A percentile compares a stretch with the other conserved stretches of the same genome.
These are phyloP conservation scores for Geosiphon pyriformis DNA, from an alignment of 192 early-diverging fungal genomes.

Conservation along the genomic window DNA sequence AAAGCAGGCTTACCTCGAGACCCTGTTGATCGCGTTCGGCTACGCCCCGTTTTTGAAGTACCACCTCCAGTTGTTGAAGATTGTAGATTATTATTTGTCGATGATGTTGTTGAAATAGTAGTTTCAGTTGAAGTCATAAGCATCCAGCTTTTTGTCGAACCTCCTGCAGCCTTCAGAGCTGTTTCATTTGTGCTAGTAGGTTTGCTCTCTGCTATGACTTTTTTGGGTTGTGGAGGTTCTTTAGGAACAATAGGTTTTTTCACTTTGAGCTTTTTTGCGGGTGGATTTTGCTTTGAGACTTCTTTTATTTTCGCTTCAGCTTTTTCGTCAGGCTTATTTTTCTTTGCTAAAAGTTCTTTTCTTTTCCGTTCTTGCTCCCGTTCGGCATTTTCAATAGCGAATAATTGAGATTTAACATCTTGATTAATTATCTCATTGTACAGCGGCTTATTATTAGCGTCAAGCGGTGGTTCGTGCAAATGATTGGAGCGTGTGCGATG, in stretches of 20 bases:
- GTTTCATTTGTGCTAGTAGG: conserved; percentile 55
- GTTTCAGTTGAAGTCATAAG: conserved; percentile 24
- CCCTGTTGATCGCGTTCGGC: not conserved
- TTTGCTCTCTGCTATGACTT: conserved; percentile 44
- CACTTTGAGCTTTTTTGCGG: conserved; percentile 39
- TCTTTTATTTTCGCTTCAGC: conserved; percentile 29
- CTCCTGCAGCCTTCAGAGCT: conserved; percentile 51
- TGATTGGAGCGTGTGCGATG: conserved; percentile 62
- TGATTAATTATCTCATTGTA: conserved; percentile 63
- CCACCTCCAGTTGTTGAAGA: not conserved
- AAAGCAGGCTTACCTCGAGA: not conserved
- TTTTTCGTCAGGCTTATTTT: conserved; percentile 17
- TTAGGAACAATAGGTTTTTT: conserved; percentile 39
- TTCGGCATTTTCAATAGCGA: conserved; percentile 65
- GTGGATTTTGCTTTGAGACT: conserved; percentile 15
- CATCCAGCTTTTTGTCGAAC: conserved; percentile 55
- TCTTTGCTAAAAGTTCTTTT: conserved; percentile 36
- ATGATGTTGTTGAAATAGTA: not conserved
- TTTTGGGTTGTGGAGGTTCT: conserved; percentile 33
- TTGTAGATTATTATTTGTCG: not conserved
- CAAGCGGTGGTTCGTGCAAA: conserved; percentile 52
- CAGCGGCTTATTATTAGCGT: conserved; percentile 47
- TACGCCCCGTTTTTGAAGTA: not conserved
- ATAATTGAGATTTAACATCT: conserved; percentile 65
- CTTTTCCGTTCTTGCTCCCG: conserved; percentile 59